These are phyloP conservation scores for Pycnococcus provasolii DNA, from an alignment of 139 green algal genomes.

Conservation along the genomic window DNA sequence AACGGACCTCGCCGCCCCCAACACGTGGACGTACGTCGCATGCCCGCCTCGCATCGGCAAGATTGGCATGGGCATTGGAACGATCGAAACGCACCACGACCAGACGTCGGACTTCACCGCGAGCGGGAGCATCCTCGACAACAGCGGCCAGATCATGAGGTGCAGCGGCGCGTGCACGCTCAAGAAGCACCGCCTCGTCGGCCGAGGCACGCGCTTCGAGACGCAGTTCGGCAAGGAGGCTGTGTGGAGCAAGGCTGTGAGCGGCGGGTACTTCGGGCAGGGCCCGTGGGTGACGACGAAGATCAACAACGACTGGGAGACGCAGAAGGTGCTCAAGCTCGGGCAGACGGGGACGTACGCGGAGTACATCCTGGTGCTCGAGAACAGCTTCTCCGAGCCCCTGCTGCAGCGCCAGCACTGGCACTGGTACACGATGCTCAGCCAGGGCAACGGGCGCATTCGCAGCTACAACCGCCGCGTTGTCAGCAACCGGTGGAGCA, in stretches of 20 bases:
- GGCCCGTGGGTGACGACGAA: slow-evolving; percentile 18
- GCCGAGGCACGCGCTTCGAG: slow-evolving; percentile 20
- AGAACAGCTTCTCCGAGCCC: slow-evolving; percentile 26
- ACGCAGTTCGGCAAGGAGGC: slow-evolving; percentile 4
- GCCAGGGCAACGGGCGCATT: slow-evolving; percentile 11
- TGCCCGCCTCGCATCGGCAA: slow-evolving; percentile 23
- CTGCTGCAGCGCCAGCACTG: slow-evolving; percentile 18
- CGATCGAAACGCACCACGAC: slow-evolving; percentile 15
- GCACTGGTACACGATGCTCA: slow-evolving; percentile 22
- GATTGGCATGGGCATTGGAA: slow-evolving; percentile 7
- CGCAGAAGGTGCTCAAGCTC: slow-evolving; percentile 1
- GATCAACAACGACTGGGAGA: slow-evolving; percentile 27
- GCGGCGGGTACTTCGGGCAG: slow-evolving; percentile 1
- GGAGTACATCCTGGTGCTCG: slow-evolving; percentile 11
- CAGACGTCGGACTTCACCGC: neutral
- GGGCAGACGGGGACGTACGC: slow-evolving; percentile 11
- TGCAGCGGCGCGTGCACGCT: slow-evolving; percentile 8
- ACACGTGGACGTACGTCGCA: slow-evolving; percentile 11
- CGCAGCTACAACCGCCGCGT: slow-evolving; percentile 17
- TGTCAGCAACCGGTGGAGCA: slow-evolving; percentile 14
- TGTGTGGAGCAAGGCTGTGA: neutral
- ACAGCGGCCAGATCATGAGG: neutral
- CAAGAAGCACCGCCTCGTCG: slow-evolving; percentile 16
- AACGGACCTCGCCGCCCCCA: neutral
- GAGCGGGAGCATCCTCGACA: neutral